phyloP scores from a whole-genome alignment of 345 rosid species.

The Raphanus raphanistrum region DNA sequence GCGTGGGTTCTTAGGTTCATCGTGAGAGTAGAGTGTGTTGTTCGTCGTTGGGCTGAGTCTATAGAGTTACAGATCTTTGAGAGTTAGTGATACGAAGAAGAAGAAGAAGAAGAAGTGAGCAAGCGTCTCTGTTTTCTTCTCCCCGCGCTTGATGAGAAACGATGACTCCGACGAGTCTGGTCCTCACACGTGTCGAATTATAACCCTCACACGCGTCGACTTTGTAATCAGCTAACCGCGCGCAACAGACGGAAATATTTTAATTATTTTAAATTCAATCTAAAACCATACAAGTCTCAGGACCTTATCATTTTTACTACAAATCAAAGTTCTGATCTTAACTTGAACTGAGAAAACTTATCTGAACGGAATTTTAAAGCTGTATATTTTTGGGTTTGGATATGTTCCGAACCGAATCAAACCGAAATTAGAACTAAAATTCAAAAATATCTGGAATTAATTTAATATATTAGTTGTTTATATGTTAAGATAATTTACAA shows the following conservation, averaged over 20 bases:
- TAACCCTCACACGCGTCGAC: neutral
- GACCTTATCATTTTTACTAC: too few relatives aligned
- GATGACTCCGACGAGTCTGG: conserved; percentile 17
- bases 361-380: too few relatives aligned
- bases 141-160: conserved; percentile 18
- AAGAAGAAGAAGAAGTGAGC: conserved; percentile 27
- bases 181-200: conserved; percentile 18
- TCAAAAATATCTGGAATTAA: too few relatives aligned
- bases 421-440: too few relatives aligned
- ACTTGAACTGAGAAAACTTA: too few relatives aligned
- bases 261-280: too few relatives aligned
- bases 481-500: too few relatives aligned
- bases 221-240: neutral
- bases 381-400: too few relatives aligned
- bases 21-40: conserved; percentile 35
- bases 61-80: conserved; percentile 25
- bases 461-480: too few relatives aligned
- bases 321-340: too few relatives aligned
- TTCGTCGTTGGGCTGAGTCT: conserved; percentile 14
- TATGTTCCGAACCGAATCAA: too few relatives aligned
- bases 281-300: too few relatives aligned
- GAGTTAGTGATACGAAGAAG: conserved; percentile 16
- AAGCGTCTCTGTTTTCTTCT: conserved; percentile 33
- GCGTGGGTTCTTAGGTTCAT: conserved; percentile 61
- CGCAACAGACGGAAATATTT: neutral